phyloP scores from a whole-genome alignment of 1,284 basidiomycete genomes.

The Kwoniella shivajii region DNA sequence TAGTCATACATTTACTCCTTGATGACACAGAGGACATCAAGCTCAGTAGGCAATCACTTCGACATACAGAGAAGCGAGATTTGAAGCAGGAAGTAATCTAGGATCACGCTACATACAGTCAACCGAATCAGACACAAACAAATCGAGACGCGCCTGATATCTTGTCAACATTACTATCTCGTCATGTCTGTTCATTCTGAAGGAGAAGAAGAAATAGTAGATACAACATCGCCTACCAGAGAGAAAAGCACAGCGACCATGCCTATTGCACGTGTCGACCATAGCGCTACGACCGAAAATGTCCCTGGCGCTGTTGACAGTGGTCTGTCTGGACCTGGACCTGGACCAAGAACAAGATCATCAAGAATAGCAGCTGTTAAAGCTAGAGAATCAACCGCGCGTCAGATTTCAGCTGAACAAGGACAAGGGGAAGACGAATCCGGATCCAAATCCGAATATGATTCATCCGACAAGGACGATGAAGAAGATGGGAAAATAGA shows the following conservation, averaged over 20 bases:
- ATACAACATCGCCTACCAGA: not conserved
- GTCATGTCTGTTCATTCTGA: not conserved
- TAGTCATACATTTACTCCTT: too few species aligned
- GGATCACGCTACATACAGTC: not conserved
- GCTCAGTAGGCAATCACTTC: too few species aligned
- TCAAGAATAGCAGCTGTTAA: not conserved
- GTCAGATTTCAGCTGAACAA: too few species aligned
- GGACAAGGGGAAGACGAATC: not conserved
- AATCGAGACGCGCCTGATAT: slow-evolving; percentile 4
- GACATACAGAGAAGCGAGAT: too few species aligned
- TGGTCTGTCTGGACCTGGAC: too few species aligned
- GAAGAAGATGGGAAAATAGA: slow-evolving; percentile 3
- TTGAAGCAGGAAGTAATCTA: too few species aligned
- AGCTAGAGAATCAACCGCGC: not conserved
- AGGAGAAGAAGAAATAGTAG: not conserved
- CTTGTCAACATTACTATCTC: not conserved
- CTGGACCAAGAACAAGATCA: not conserved
- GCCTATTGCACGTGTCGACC: too few species aligned
- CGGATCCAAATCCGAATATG: not conserved
- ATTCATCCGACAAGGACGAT: not conserved
- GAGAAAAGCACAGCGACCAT: not conserved
- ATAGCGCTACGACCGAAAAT: too few species aligned
- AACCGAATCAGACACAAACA: not conserved
- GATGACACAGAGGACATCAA: too few species aligned
- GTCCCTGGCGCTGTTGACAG: too few species aligned